Evolutionary conservation across 352 stramenopile genomes (phyloP).

Genomic region (Pythium pyrilobum): DNA sequence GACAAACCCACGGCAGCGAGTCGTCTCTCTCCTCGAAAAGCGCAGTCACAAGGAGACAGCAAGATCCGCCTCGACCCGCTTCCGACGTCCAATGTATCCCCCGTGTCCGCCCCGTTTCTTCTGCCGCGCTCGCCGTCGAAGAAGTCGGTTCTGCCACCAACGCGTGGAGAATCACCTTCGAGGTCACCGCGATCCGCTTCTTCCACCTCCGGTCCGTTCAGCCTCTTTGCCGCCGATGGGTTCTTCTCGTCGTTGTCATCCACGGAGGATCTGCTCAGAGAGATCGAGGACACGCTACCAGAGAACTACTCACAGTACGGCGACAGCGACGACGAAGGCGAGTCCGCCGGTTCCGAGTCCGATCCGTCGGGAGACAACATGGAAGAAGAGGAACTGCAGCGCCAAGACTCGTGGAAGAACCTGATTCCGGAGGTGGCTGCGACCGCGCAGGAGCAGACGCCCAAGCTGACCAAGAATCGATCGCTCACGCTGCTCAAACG

Average conservation of each 20-base stretch:
- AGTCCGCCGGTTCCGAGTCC: conserved; percentile 57
- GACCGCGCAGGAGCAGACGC: neutral
- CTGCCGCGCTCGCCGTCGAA: neutral
- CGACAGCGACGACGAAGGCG: conserved; percentile 39
- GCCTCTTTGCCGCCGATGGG: conserved; percentile 9
- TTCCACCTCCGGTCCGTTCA: neutral
- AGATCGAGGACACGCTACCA: conserved; percentile 62
- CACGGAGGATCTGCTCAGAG: conserved; percentile 50
- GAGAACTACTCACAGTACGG: conserved; percentile 24
- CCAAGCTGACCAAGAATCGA: conserved; percentile 10
- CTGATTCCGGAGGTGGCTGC: neutral
- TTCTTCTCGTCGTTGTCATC: conserved; percentile 32
- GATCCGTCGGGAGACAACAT: conserved; percentile 70
- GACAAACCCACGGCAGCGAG: no score
- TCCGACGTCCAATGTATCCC: neutral
- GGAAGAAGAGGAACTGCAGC: conserved; percentile 44
- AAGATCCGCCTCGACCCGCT: conserved; percentile 16
- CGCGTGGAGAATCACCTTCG: neutral
- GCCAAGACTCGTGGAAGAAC: conserved; percentile 19
- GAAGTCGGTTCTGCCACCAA: neutral
- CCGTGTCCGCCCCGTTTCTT: conserved; percentile 1
- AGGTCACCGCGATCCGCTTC: neutral
- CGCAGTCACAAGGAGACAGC: neutral
- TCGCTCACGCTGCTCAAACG: conserved; percentile 19
- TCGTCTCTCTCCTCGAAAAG: no score